These are phyloP conservation scores for Colletotrichum sp. DNA, from an alignment of 2,329 filamentous ascomycete genomes.

Conservation along the genomic window DNA sequence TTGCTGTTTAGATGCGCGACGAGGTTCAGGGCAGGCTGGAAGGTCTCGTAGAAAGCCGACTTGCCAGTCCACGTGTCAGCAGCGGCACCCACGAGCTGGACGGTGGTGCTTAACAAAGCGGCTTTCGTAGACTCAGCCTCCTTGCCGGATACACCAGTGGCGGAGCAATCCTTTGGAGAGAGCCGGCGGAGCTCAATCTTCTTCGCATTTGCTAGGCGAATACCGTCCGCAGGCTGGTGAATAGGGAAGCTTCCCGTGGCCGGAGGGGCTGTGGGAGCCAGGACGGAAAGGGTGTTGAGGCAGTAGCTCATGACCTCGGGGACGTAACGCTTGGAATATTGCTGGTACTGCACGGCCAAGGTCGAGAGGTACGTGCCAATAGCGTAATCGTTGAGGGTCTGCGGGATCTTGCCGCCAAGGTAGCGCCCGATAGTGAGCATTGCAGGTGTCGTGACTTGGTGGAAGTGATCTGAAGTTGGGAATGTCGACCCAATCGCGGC, in stretches of 20 bases:
- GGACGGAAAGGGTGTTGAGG: slow-evolving; percentile 72
- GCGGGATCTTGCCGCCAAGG: slow-evolving; percentile 77
- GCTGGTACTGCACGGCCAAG: slow-evolving; percentile 82
- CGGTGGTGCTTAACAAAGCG: slow-evolving; percentile 65
- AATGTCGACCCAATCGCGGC: slow-evolving; percentile 86
- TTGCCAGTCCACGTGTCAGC: slow-evolving; percentile 77
- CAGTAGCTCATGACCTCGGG: slow-evolving; percentile 87
- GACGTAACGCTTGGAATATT: slow-evolving; percentile 82
- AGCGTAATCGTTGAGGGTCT: slow-evolving; percentile 68
- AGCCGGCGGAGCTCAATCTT: slow-evolving; percentile 55
- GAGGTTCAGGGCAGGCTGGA: slow-evolving; percentile 66
- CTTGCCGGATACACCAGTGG: slow-evolving; percentile 26
- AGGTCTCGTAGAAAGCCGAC: slow-evolving; percentile 79
- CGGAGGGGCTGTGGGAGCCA: slow-evolving; percentile 61
- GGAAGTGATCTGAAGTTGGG: slow-evolving; percentile 96
- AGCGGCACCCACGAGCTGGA: slow-evolving; percentile 70
- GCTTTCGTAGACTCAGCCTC: slow-evolving; percentile 46
- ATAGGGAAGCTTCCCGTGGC: slow-evolving; percentile 64
- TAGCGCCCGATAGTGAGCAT: slow-evolving; percentile 85
- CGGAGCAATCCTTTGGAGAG: slow-evolving; percentile 62
- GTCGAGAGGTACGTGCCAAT: slow-evolving; percentile 81
- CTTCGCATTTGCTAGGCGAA: slow-evolving; percentile 53
- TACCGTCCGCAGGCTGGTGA: slow-evolving; percentile 57
- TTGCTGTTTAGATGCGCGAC: slow-evolving; percentile 66
- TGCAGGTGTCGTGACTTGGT: slow-evolving; percentile 90